Evolutionary conservation across 1,284 basidiomycete species (phyloP), one percentile per base, ranked within the genome.

Genomic region (Jaminaea rosea): DNA sequence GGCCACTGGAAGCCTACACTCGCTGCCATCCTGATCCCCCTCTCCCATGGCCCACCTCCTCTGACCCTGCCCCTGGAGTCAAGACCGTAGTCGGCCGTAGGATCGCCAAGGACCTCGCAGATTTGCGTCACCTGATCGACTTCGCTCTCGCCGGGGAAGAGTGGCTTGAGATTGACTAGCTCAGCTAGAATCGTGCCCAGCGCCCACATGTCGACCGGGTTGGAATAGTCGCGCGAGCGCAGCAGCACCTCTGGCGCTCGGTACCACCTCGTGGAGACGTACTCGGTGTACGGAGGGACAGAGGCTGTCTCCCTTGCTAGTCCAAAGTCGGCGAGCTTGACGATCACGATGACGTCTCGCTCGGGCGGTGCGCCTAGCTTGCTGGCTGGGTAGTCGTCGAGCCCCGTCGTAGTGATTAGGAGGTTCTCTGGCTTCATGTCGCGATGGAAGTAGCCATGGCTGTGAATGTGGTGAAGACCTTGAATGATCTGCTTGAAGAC

Each of bases 351-450:
- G 49, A 98, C 93, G 73, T 99, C 94, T 77, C 85, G 87, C 70
- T 97, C 90, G 17, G 62, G 50, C 4, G 58, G 49, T 31, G 50
- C 50, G 52, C 58, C 50, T 2, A 65, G 56, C 10, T 59, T 54
- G 17, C 48, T 51, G 8, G 62, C 46, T n/a, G 84, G 84, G 73
- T 99, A 99, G 76, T 96, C 90, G 62, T 86, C 86, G 46, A 96
- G 81, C 23, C 94, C 94, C 9, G 90, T 96, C 2, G 94, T 99
- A n/a, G 94, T 99, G 67, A 99, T 93, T 50, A 99, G 83, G n/a
- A 99, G 83, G 69, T 99, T 99, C 75, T 99, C 94, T 26, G 94
- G 94, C 76, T 99, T 99, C 89, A 98, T 93, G 76, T 99, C 94
- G 50, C 94, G 88, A 75, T 99, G 94, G 75, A 99, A 98, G 76